Conservation (phyloP, 1,139 yeast species). For the Candida smagusa region DNA sequence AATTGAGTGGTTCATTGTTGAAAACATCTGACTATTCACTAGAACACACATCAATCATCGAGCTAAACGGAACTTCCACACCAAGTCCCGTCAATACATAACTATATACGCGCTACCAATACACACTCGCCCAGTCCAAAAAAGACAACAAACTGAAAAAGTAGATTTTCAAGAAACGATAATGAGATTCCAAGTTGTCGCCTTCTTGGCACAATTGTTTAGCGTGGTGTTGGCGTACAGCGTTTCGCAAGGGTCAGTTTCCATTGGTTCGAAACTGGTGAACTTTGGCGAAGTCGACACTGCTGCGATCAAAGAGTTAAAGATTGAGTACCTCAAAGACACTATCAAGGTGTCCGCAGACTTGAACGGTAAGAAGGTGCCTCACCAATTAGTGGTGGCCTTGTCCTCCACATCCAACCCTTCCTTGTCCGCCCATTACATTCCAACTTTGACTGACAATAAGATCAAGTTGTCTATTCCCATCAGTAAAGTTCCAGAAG, state of each 20-base stretch:
- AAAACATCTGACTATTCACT: background rate
- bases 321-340: slow-evolving; percentile 33
- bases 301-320: slow-evolving; percentile 30
- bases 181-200: slow-evolving; percentile 14
- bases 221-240: slow-evolving; percentile 21
- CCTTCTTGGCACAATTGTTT: slow-evolving; percentile 11
- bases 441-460: slow-evolving; percentile 14
- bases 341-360: slow-evolving; percentile 27
- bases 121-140: background rate
- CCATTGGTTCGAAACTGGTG: slow-evolving; percentile 23
- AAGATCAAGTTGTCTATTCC: slow-evolving; percentile 26
- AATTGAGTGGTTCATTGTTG: background rate
- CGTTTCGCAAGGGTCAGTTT: slow-evolving; percentile 27
- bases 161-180: slow-evolving; percentile 1
- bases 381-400: slow-evolving; percentile 20
- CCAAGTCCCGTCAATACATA: too few species aligned
- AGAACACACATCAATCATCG: slow-evolving; percentile 1
- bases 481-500: slow-evolving; percentile 33
- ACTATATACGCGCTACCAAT: background rate
- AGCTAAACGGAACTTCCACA: too few species aligned
- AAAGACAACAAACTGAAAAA: slow-evolving; percentile 1
- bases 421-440: slow-evolving; percentile 15
- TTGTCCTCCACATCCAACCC: slow-evolving; percentile 17
- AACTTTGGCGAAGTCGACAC: slow-evolving; percentile 37
- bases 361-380: slow-evolving; percentile 18